Base-by-base conservation (phyloP, 2,329 filamentous ascomycete genomes). In the Achaetomium macrosporum region DNA sequence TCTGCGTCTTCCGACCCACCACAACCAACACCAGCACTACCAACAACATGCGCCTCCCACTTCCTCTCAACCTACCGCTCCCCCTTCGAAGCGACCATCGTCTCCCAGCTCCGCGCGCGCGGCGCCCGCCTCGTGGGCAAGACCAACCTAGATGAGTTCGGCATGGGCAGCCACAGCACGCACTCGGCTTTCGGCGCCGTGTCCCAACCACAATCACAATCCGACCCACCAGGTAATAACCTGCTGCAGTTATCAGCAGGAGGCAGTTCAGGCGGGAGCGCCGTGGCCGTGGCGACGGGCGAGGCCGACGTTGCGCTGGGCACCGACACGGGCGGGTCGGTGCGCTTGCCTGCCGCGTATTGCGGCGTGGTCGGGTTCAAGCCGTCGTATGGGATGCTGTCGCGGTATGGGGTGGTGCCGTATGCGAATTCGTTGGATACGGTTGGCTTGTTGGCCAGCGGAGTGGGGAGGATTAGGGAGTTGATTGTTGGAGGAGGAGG, bases 381-480 rank as follows among this genome's bases (percentile, higher is more conserved):
- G 69, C 91, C 91, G 1, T 93, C 88, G 29, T 96, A 96, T 65
- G 91, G 91, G 15, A 79, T 92, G 71, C 69, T 96, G 30, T 95
- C 89, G 42, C 79, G 91, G 54, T 89, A 84, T 75, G 91, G 91
- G 1, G 88, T 96, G 2, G 82, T 96, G 46, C 86, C 90, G 13
- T 96, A 96, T 66, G 91, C 91, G 9, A 96, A 96, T 68, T 95
- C 89, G 2, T 73, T 96, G 9, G 91, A 96, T 65, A 96, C 91
- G 0, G 89, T 96, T 9, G 91, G 91, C 0, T 76, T 96, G 3
- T 61, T 96, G 41, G 83, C 84, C 1, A 71, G 67, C 43, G 73
- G 72, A 3, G 79, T 82, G 0, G 67, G 65, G n/a, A 66, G 65
- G 2, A 76, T 87, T 6, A 71, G 73, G 37, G 65, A 74, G 40